Evolutionary conservation across 164 flowering plant genomes (phyloP), one percentile per base, ranked within the genome.

Genomic region (Platanus orientalis): DNA sequence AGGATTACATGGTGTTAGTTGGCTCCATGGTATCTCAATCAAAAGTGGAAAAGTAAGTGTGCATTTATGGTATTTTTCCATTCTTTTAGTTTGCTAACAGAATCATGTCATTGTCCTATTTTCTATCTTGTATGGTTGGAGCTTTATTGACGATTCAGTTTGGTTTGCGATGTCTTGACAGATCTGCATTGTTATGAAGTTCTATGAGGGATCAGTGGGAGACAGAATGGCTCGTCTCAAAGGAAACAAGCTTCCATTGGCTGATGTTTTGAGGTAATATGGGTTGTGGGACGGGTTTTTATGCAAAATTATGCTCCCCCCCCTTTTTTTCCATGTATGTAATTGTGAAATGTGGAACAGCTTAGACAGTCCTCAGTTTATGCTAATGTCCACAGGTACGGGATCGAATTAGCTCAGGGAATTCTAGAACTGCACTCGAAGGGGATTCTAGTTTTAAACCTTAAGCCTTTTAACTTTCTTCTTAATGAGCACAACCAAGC

Each of bases 141-240:
- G 7, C 44, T 53, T 49, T 7, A n/a, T 52, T 4, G 21, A 27
- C 6, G 14, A 9, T 7, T 28, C 6, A 11, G 10, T 36, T 60
- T 64, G 1, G 16, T 23, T 61, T 56, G 16, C 49, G 20, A 34
- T 57, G 10, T 57, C 48, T 52, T 54, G 54, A 42, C 77, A 93
- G 97, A 71, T 93, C 5, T 84, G 92, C 76, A 77, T 90, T 40
- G 69, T 73, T 51, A 84, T 90, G 89, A 93, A 83, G 73, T 90
- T 86, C 44, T 93, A 85, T 65, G 98, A 90, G 70, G 98, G 96
- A 27, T 93, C 96, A 12, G 58, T 87, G 21, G 97, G 89, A 30
- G 94, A 93, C 71, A 79, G 67, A 73, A 81, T 90, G 89, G 87
- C 87, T 53, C 82, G 67, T 12, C 79, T 81, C 28, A 81, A 83